These are phyloP conservation scores for Zalaria obscura DNA, from an alignment of 2,329 filamentous ascomycete genomes.

Conservation along the genomic window DNA sequence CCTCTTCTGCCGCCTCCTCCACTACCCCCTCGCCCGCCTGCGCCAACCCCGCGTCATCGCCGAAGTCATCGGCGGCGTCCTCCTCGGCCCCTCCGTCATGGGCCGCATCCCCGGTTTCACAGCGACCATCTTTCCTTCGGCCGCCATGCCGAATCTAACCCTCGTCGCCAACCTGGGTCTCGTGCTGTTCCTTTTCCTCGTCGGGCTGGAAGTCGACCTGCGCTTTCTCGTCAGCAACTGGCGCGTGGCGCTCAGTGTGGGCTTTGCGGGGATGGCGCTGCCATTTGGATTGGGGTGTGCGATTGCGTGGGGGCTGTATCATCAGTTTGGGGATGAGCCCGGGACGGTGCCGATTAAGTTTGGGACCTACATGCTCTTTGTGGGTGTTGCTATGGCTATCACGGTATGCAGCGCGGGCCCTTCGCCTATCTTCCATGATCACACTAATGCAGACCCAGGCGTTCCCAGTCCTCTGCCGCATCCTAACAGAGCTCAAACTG, in stretches of 20 bases:
- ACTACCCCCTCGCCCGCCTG: constrained; percentile 63
- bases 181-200: constrained; percentile 74
- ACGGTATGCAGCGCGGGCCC: constrained; percentile 39
- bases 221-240: constrained; percentile 66
- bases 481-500: constrained; percentile 79
- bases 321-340: constrained; percentile 50
- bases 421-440: constrained; percentile 1
- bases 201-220: constrained; percentile 76
- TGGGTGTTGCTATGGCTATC: constrained; percentile 86
- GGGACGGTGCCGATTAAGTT: constrained; percentile 45
- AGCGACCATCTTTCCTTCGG: constrained; percentile 58
- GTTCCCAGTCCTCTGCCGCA: constrained; percentile 85
- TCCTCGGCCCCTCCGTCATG: constrained; percentile 79
- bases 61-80: constrained; percentile 71
- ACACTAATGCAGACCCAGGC: constrained; percentile 26
- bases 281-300: constrained; percentile 73
- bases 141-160: constrained; percentile 60
- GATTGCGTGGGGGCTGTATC: constrained; percentile 67
- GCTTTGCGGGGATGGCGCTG: constrained; percentile 62
- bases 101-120: constrained; percentile 72
- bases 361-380: constrained; percentile 58
- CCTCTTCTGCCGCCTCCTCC: constrained; percentile 57
- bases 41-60: constrained; percentile 73
- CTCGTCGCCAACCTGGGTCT: constrained; percentile 74
- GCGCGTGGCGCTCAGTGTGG: constrained; percentile 64